Percentiles rank a stretch among this genome's conserved stretches.
These are phyloP conservation scores for Sindora glabra DNA, from an alignment of 306 rosid species.

Conservation along the genomic window DNA sequence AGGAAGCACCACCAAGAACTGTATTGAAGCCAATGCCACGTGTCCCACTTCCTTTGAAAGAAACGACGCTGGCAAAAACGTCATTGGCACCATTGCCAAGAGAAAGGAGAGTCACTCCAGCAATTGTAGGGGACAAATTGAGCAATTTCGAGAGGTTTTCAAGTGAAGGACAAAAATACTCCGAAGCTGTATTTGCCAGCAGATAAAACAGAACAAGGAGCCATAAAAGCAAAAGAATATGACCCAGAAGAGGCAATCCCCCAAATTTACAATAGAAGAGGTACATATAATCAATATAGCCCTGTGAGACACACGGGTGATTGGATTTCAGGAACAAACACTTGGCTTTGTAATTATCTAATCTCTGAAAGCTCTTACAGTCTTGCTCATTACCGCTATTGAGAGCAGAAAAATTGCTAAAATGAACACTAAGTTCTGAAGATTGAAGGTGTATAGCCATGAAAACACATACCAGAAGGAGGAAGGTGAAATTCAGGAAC, in stretches of 20 bases:
- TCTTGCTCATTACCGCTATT: not conserved
- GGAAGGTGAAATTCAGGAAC: conserved; percentile 40
- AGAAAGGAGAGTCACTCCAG: conserved; percentile 56
- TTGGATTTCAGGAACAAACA: conserved; percentile 37
- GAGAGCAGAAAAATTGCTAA: not conserved
- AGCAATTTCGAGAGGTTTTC: conserved; percentile 33
- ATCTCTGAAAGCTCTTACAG: conserved; percentile 30
- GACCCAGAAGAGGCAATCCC: conserved; percentile 27
- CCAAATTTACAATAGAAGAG: conserved; percentile 54
- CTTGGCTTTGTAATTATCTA: conserved; percentile 27
- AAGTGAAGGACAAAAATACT: conserved; percentile 51
- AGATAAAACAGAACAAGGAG: conserved; percentile 42
- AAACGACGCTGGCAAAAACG: conserved; percentile 39
- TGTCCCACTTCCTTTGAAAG: conserved; percentile 35
- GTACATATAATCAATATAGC: conserved; percentile 38
- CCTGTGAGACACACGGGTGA: conserved; percentile 40
- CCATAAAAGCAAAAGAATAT: conserved; percentile 37
- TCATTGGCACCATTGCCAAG: conserved; percentile 51
- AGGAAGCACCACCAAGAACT: conserved; percentile 46
- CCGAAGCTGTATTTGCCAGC: conserved; percentile 45
- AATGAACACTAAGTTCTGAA: conserved; percentile 21
- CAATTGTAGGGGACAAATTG: conserved; percentile 44
- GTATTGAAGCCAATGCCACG: conserved; percentile 33
- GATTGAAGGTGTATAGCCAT: conserved; percentile 21
- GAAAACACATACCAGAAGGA: conserved; percentile 24